Base-by-base conservation (phyloP, 169 alveolate species). In the Plasmodium knowlesi region DNA sequence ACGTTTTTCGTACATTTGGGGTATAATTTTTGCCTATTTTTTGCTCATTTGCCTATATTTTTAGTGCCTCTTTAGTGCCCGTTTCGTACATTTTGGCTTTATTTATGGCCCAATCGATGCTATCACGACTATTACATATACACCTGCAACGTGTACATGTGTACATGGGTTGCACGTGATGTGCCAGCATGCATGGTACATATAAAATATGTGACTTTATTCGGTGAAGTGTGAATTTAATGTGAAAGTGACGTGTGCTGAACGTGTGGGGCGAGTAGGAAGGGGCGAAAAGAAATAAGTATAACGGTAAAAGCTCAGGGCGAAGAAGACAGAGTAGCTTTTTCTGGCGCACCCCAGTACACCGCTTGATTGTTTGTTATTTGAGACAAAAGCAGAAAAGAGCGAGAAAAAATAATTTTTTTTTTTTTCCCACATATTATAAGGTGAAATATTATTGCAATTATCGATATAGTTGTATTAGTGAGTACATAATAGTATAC, bases 181-280 rank as follows among this genome's bases (percentile, higher is more conserved):
- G 61, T 80, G 73, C 50, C 53, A 22, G 9, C 32, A 25, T 22
- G 50, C 32, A 76, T 12, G 30, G 41, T 30, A 50, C 37, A 53
- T 25, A 81, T 46, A 81, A 81, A 81, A 32, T 81, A 81, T 81
- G 67, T 81, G 32, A 46, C 28, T 8, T 28, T 81, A 1, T 25
- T 46, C 32, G 67, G 30, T 19, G 5, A 32, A 19, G 16, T 39
- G 61, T 30, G 25, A 5, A 25, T 34, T 16, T 19, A n/a, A 76
- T 19, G 30, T n/a, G 22, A 4, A 57, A 57, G 30, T 76, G 50
- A 39, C 25, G 37, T 39, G 39, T 34, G 25, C 10, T 76, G 19
- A 61, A 25, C 34, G 57, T 46, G 57, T 32, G 41, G n/a, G n/a
- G 84, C 46, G 12, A 4, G 50, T 76, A 80, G 61, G 22, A 4